These are phyloP conservation scores for Dicorynia guianensis DNA, from an alignment of 306 rosid species.

Conservation along the genomic window DNA sequence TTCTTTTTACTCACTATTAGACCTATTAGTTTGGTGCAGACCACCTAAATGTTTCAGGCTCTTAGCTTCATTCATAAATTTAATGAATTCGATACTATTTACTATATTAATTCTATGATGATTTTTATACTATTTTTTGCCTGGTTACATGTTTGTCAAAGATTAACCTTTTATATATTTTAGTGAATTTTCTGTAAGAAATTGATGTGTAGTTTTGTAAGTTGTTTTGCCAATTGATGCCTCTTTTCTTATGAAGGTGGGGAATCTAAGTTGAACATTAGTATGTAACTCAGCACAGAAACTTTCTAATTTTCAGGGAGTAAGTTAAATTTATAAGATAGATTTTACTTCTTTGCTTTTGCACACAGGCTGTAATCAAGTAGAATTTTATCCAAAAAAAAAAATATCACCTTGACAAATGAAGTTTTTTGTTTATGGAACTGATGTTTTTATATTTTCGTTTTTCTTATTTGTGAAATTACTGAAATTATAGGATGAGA, in stretches of 20 bases:
- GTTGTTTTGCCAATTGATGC: not conserved
- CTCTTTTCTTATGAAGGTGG: not conserved
- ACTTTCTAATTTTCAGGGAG: not conserved
- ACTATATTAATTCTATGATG: not conserved
- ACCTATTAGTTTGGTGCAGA: too few relatives aligned
- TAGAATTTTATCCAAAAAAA: too few relatives aligned
- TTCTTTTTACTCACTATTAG: not conserved
- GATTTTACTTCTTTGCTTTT: not conserved
- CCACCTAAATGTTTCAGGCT: not conserved
- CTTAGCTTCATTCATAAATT: too few relatives aligned
- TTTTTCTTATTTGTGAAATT: not conserved
- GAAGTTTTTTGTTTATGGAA: not conserved
- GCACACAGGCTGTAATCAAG: not conserved
- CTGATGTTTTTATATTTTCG: not conserved
- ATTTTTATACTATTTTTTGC: not conserved
- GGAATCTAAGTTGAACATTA: not conserved
- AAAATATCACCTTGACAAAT: too few relatives aligned
- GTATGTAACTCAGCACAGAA: not conserved
- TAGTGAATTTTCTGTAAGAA: not conserved
- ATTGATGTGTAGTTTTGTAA: too few relatives aligned
- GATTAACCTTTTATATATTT: not conserved
- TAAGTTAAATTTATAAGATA: not conserved
- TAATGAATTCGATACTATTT: too few relatives aligned
- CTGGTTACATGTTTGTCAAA: not conserved
- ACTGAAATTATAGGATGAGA: not conserved